Evolutionary conservation across 805 yeast species (phyloP).

Genomic region (Kuraishia capsulata): DNA sequence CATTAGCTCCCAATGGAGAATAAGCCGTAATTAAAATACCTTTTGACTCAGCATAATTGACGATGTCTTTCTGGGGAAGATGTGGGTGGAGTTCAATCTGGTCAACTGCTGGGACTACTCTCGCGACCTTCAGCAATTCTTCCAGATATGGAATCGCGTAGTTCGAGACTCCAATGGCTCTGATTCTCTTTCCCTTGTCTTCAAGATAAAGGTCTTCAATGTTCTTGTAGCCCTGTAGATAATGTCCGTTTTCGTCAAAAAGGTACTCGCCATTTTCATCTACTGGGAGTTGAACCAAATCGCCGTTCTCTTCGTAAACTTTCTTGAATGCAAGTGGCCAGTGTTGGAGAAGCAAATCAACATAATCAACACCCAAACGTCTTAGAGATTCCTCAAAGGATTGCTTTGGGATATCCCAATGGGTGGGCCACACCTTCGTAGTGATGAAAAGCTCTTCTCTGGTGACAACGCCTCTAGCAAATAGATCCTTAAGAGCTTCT

Average conservation of each 20-base stretch:
- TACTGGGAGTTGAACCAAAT: slow-evolving; percentile 61
- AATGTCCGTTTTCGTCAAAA: slow-evolving; percentile 46
- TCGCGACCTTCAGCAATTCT: slow-evolving; percentile 30
- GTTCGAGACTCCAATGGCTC: slow-evolving; percentile 53
- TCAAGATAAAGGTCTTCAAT: not conserved
- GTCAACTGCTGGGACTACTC: slow-evolving; percentile 41
- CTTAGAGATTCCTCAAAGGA: slow-evolving; percentile 31
- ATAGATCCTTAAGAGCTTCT: slow-evolving; percentile 35
- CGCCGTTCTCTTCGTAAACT: slow-evolving; percentile 24
- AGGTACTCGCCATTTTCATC: slow-evolving; percentile 71
- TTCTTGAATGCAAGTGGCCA: slow-evolving; percentile 38
- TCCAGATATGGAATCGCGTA: slow-evolving; percentile 30
- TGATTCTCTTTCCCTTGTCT: slow-evolving; percentile 15
- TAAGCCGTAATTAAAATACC: slow-evolving; percentile 40
- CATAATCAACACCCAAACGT: slow-evolving; percentile 34
- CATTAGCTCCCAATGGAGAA: slow-evolving; percentile 56
- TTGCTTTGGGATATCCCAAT: slow-evolving; percentile 28
- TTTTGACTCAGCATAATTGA: slow-evolving; percentile 25
- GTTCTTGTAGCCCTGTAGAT: slow-evolving; percentile 47
- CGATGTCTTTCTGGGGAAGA: slow-evolving; percentile 28
- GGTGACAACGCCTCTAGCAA: slow-evolving; percentile 34
- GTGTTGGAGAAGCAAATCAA: slow-evolving; percentile 37
- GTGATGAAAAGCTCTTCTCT: slow-evolving; percentile 58
- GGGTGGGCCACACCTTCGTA: slow-evolving; percentile 58
- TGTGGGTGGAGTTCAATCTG: slow-evolving; percentile 47